These are phyloP conservation scores for Allium sativum DNA, from an alignment of 106 monocot species.

Conservation along the genomic window DNA sequence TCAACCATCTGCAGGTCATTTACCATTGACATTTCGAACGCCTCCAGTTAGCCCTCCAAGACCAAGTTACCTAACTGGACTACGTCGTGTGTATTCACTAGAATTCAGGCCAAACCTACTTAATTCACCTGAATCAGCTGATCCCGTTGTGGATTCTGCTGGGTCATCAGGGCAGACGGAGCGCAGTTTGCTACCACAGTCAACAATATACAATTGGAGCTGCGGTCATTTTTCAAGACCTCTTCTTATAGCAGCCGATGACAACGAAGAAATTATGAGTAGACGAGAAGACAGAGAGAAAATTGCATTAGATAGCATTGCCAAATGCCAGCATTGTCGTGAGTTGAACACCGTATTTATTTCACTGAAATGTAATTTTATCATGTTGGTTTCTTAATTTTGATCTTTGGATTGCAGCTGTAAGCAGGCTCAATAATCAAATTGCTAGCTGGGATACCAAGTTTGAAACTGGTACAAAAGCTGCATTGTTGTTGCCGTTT, in stretches of 20 bases:
- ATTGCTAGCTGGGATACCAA: slow-evolving; percentile 93
- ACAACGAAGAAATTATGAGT: slow-evolving; percentile 59
- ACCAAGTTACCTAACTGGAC: slow-evolving; percentile 63
- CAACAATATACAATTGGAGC: slow-evolving; percentile 93
- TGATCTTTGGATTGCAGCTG: slow-evolving; percentile 35
- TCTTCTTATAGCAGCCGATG: slow-evolving; percentile 70
- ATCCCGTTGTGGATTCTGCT: slow-evolving; percentile 50
- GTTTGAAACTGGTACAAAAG: slow-evolving; percentile 57
- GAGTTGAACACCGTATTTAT: slow-evolving; percentile 8
- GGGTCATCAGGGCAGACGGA: slow-evolving; percentile 40
- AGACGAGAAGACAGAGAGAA: slow-evolving; percentile 71
- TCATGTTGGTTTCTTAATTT: background rate
- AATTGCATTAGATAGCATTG: slow-evolving; percentile 65
- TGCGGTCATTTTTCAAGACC: slow-evolving; percentile 97
- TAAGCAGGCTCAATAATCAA: slow-evolving; percentile 63
- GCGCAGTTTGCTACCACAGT: slow-evolving; percentile 77
- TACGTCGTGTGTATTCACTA: slow-evolving; percentile 81
- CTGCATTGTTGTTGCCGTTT: slow-evolving; percentile 61
- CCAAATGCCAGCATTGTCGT: slow-evolving; percentile 89
- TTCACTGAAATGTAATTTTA: too few species aligned
- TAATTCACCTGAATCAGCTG: slow-evolving; percentile 73
- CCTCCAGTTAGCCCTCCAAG: slow-evolving; percentile 94
- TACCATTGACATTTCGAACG: slow-evolving; percentile 78
- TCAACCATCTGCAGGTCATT: slow-evolving; percentile 42
- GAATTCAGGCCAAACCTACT: slow-evolving; percentile 71